These are phyloP conservation scores for Odontarrhena argentea DNA, from an alignment of 345 rosid genomes.

Conservation along the genomic window DNA sequence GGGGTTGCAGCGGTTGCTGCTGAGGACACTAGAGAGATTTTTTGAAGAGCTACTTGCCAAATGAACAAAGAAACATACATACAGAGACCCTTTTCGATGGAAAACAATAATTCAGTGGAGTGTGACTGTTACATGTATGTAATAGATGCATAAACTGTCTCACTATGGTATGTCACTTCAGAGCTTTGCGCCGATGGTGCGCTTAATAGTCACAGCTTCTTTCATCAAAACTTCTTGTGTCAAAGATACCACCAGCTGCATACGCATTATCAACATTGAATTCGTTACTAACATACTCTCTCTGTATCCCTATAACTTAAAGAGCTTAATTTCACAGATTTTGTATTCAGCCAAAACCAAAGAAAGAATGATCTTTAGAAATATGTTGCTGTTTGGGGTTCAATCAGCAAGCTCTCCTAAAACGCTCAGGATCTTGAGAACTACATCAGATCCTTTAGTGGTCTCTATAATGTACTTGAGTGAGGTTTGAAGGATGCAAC, in stretches of 20 bases:
- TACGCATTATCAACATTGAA: neutral
- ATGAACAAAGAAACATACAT: too few species aligned
- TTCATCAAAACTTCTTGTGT: conserved; percentile 79
- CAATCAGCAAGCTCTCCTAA: too few species aligned
- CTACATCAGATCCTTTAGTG: conserved; percentile 6
- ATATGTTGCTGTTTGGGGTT: too few species aligned
- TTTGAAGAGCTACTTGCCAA: too few species aligned
- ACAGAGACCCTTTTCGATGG: neutral
- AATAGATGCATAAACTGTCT: neutral
- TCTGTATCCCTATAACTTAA: neutral
- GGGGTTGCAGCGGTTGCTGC: too few species aligned
- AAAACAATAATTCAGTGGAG: neutral
- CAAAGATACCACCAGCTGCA: conserved; percentile 72
- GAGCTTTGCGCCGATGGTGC: conserved; percentile 57
- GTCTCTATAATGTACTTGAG: neutral
- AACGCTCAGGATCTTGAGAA: neutral
- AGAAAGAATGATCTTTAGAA: neutral
- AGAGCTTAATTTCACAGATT: neutral
- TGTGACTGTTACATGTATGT: neutral
- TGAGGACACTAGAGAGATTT: too few species aligned
- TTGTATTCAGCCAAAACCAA: neutral
- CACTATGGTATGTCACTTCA: conserved; percentile 40
- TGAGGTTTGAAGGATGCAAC: neutral
- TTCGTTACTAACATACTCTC: neutral
- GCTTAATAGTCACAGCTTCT: conserved; percentile 41